phyloP scores from a whole-genome alignment of 139 green algal species.

The Coccomyxa sp. region DNA sequence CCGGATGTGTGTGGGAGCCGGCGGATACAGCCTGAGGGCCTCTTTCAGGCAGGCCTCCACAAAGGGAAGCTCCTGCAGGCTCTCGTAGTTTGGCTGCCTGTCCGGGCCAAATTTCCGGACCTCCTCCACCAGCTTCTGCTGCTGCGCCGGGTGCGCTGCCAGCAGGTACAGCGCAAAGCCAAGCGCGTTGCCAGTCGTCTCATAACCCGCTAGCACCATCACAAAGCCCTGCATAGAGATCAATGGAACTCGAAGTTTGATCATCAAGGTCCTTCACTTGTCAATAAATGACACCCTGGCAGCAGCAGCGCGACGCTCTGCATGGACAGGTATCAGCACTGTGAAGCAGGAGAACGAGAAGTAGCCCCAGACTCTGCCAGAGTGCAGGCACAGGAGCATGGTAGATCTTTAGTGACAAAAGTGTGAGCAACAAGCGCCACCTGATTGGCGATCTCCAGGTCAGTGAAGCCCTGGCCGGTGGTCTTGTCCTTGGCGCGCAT shows the following conservation, averaged over 20 bases:
- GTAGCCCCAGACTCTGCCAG: too few species aligned
- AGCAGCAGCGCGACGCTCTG: too few species aligned
- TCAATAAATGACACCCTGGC: too few species aligned
- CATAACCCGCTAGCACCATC: conserved; percentile 42
- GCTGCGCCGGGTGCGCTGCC: conserved; percentile 12
- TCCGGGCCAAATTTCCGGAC: conserved; percentile 28
- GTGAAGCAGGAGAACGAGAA: too few species aligned
- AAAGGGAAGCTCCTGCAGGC: conserved; percentile 25
- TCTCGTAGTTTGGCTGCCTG: not conserved
- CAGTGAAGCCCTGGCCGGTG: conserved; percentile 18
- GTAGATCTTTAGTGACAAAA: too few species aligned
- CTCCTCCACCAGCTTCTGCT: conserved; percentile 30
- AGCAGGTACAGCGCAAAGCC: conserved; percentile 37
- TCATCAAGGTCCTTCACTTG: too few species aligned
- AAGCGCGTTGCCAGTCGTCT: conserved; percentile 54
- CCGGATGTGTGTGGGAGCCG: conserved; percentile 6
- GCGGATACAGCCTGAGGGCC: conserved; percentile 48
- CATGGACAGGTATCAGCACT: too few species aligned
- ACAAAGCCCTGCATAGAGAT: conserved; percentile 19
- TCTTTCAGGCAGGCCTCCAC: conserved; percentile 48
- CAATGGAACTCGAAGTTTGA: too few species aligned
- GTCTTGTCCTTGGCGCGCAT: conserved; percentile 22
- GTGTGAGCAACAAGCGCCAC: not conserved
- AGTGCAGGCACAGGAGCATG: too few species aligned
- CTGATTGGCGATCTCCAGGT: conserved; percentile 17